Conservation (phyloP, 2,329 filamentous ascomycete species). For the Sphaerostilbella broomeana region DNA sequence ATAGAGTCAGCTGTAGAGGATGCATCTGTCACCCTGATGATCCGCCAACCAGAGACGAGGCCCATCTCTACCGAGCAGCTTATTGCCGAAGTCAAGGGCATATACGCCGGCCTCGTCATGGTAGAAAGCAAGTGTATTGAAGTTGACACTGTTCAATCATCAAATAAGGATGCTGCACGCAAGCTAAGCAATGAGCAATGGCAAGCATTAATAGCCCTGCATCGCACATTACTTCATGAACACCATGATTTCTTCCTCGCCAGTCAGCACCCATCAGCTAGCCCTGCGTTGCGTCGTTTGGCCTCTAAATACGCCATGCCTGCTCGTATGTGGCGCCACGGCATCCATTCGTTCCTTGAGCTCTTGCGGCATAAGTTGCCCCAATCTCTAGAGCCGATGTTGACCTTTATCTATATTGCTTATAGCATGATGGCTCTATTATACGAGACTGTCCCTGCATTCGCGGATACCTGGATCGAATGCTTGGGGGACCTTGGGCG, state of each 20-base stretch:
- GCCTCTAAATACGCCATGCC: constrained; percentile 86
- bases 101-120: constrained; percentile 77
- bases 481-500: constrained; percentile 80
- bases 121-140: constrained; percentile 85
- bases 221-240: constrained; percentile 73
- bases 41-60: constrained; percentile 51
- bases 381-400: constrained; percentile 76
- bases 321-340: constrained; percentile 87
- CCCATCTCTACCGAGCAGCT: constrained; percentile 73
- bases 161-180: constrained; percentile 34
- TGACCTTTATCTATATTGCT: constrained; percentile 80
- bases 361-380: constrained; percentile 69
- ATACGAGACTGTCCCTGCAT: constrained; percentile 76
- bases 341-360: constrained; percentile 80
- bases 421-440: constrained; percentile 87
- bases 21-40: constrained; percentile 10
- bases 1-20: neutral
- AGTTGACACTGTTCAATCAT: constrained; percentile 59
- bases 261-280: constrained; percentile 76
- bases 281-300: constrained; percentile 56
- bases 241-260: constrained; percentile 85
- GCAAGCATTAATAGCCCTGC: constrained; percentile 75
- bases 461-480: constrained; percentile 88
- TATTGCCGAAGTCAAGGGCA: constrained; percentile 72
- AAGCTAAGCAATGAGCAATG: constrained; percentile 63